Percentiles rank a stretch among this genome's conserved stretches.
phyloP scores from a whole-genome alignment of 2,329 filamentous ascomycete genomes.

The Tolypocladium tropicale region DNA sequence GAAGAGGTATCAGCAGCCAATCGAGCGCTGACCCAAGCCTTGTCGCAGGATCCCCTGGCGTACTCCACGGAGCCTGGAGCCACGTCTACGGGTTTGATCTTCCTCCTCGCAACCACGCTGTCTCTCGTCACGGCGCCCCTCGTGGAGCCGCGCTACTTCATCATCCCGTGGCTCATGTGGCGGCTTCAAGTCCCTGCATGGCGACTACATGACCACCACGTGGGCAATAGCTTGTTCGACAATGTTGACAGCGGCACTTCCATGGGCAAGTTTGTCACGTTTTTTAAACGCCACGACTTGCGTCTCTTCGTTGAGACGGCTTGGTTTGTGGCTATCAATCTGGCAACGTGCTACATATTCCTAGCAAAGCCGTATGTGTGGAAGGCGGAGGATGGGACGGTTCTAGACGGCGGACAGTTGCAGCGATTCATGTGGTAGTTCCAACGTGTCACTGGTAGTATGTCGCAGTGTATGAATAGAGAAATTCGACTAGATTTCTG shows the following conservation, averaged over 20 bases:
- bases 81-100: slow-evolving; percentile 44
- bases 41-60: slow-evolving; percentile 14
- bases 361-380: slow-evolving; percentile 58
- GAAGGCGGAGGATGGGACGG: slow-evolving; percentile 38
- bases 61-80: slow-evolving; percentile 21
- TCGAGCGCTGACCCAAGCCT: slow-evolving; percentile 4
- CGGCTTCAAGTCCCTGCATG: slow-evolving; percentile 61
- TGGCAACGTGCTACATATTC: slow-evolving; percentile 60
- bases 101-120: slow-evolving; percentile 59
- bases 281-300: slow-evolving; percentile 26
- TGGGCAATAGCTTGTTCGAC: background rate
- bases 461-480: background rate
- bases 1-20: background rate
- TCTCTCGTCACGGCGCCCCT: slow-evolving; percentile 82
- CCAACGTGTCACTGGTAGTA: background rate
- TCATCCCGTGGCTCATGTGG: slow-evolving; percentile 92
- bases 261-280: background rate
- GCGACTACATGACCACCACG: slow-evolving; percentile 14
- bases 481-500: background rate
- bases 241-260: background rate
- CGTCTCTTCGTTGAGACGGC: slow-evolving; percentile 49
- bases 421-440: slow-evolving; percentile 77
- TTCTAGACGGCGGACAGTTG: slow-evolving; percentile 43
- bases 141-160: slow-evolving; percentile 93
- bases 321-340: slow-evolving; percentile 60